phyloP scores from a whole-genome alignment of 306 rosid genomes.

The Geum urbanum region DNA sequence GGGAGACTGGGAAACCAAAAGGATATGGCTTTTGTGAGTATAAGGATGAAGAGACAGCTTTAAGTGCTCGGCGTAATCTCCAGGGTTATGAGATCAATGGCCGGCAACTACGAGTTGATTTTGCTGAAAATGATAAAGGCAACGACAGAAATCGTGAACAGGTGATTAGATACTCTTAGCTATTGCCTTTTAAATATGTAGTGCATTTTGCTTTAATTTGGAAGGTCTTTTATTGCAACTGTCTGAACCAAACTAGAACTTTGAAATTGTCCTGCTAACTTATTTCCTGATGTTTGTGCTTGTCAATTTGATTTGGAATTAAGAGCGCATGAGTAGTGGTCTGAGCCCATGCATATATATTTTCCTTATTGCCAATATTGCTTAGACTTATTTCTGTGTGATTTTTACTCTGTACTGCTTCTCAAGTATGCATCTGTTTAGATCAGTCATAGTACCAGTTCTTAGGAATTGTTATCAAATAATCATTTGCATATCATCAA shows the following conservation, averaged over 20 bases:
- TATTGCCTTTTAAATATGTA: too few species aligned
- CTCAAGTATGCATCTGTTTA: background rate
- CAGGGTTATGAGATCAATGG: conserved; percentile 98
- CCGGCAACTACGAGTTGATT: conserved; percentile 90
- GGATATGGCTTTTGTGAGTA: conserved; percentile 99
- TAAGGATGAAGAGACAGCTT: conserved; percentile 98
- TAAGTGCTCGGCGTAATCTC: conserved; percentile 97
- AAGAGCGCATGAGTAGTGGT: background rate
- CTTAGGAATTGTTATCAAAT: too few species aligned
- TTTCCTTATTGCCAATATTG: background rate
- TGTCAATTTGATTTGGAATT: background rate
- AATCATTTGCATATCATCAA: background rate
- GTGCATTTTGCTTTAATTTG: too few species aligned
- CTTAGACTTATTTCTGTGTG: background rate
- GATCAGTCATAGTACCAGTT: too few species aligned
- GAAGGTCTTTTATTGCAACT: too few species aligned
- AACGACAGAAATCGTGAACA: conserved; percentile 79
- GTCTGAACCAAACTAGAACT: background rate
- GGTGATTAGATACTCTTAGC: conserved; percentile 34
- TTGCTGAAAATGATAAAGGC: conserved; percentile 98
- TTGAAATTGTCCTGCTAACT: too few species aligned
- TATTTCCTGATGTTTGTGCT: background rate
- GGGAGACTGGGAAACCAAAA: conserved; percentile 98
- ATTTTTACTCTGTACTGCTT: background rate
- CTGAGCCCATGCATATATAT: background rate